phyloP scores from a whole-genome alignment of 345 rosid genomes.

The Litchi chinensis region DNA sequence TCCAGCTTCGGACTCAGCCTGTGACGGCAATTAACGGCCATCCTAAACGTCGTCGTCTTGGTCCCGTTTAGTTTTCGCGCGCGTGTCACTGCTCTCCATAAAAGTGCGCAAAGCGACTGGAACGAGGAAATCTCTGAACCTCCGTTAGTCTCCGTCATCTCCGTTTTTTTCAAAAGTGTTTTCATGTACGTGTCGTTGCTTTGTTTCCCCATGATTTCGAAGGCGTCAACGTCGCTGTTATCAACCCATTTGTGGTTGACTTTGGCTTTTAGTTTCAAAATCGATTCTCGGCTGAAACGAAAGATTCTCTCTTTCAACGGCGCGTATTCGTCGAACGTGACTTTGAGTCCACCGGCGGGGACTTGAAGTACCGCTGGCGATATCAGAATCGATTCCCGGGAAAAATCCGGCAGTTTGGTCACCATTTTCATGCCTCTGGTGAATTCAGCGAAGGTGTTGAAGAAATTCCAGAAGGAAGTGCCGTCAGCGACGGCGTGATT shows the following conservation, averaged over 20 bases:
- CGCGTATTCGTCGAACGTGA: conserved; percentile 65
- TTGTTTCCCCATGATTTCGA: conserved; percentile 67
- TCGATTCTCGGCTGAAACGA: conserved; percentile 74
- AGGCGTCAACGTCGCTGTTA: conserved; percentile 40
- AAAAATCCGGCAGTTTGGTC: conserved; percentile 58
- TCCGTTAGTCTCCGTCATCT: conserved; percentile 19
- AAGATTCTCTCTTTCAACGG: conserved; percentile 81
- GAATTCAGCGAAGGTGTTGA: conserved; percentile 78
- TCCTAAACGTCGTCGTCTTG: conserved; percentile 74
- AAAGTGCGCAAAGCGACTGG: conserved; percentile 70
- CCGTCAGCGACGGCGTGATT: conserved; percentile 89
- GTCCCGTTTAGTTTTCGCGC: conserved; percentile 64
- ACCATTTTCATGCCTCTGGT: conserved; percentile 49
- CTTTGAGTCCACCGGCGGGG: conserved; percentile 76
- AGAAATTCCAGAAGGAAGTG: conserved; percentile 94
- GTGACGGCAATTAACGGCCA: conserved; percentile 91
- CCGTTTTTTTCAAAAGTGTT: conserved; percentile 36
- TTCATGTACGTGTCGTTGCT: conserved; percentile 55
- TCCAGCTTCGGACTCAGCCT: conserved; percentile 71
- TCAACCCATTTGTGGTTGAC: conserved; percentile 39
- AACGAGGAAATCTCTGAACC: conserved; percentile 76
- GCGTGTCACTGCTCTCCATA: conserved; percentile 87
- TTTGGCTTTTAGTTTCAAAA: conserved; percentile 59
- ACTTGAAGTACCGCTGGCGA: conserved; percentile 66
- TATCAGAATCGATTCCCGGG: conserved; percentile 61